Evolutionary conservation across 2,329 filamentous ascomycete genomes (phyloP), one percentile per base, ranked within the genome.

Genomic region (Cephalotrichum gorgonifer): DNA sequence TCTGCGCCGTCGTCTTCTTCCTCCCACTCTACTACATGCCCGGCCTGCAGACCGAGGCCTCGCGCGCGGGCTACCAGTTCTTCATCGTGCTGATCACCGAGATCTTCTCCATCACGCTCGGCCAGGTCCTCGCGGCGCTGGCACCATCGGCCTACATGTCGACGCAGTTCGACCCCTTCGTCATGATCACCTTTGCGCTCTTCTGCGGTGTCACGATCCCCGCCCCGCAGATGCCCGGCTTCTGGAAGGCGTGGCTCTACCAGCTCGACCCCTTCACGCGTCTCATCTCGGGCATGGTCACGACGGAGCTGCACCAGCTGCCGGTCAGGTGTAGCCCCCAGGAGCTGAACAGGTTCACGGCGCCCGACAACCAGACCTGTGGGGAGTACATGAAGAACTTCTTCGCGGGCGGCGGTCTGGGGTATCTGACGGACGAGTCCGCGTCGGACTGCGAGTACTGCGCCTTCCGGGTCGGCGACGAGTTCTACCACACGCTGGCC

Each of bases 181-280:
- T 93, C 62, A 83, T 89, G 64, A 86, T 93, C 62, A 81, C 84
- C 51, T 91, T 94, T 60, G 77, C 85, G 1, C 75, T 94, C 23
- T 94, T 95, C 78, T 94, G 87, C 59, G 88, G 88, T 64, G 88
- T 95, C 53, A 85, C 86, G 0, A 86, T 94, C 46, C 85, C 88
- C 0, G 78, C 82, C 39, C 78, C 83, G 0, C 81, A 86, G 63
- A 94, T 94, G 67, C 84, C 86, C 2, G 70, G 67, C 2, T 89
- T 89, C 68, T 93, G 86, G 85, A 76, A 83, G 30, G 73, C 76
- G 1, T 93, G 86, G 87, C 72, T 93, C 7, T 90, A 90, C 69
- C 73, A 91, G 63, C 79, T 94, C 15, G 82, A 89, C 60, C 88
- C 88, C 3, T 88, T 93, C 64, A 94, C 86, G 0, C 80, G 86